Conservation (phyloP, 768 basidiomycete species). For the Cystobasidium ongulense region DNA sequence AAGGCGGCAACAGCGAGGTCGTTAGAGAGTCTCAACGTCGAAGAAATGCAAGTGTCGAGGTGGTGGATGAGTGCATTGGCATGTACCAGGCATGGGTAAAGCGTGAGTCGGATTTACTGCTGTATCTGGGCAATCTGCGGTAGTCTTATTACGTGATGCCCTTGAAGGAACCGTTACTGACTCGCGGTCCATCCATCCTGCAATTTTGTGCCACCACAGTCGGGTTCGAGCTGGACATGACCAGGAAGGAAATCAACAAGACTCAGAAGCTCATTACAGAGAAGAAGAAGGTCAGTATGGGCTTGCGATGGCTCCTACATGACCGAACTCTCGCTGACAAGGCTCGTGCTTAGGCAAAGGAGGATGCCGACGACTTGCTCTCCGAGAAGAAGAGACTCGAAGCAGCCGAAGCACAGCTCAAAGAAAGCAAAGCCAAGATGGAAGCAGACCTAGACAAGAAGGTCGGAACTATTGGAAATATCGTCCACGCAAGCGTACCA, state of each 20-base stretch:
- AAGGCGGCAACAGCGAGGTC: slow-evolving; percentile 78
- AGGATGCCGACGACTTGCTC: slow-evolving; percentile 79
- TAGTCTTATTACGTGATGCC: too few species aligned
- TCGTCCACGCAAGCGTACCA: slow-evolving; percentile 78
- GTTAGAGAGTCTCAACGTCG: slow-evolving; percentile 88
- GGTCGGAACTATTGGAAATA: slow-evolving; percentile 77
- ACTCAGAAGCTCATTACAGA: slow-evolving; percentile 88
- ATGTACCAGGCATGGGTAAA: slow-evolving; percentile 92
- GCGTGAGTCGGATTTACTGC: slow-evolving; percentile 56
- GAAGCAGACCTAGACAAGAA: slow-evolving; percentile 70
- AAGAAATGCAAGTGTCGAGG: slow-evolving; percentile 75
- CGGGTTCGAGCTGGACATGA: slow-evolving; percentile 71
- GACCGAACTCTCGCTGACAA: background rate
- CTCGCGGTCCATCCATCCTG: background rate
- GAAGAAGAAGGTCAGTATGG: slow-evolving; percentile 70
- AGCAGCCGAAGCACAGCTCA: slow-evolving; percentile 64
- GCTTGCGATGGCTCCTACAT: background rate
- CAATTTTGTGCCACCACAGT: slow-evolving; percentile 50
- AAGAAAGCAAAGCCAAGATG: slow-evolving; percentile 66
- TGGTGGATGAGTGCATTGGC: slow-evolving; percentile 87
- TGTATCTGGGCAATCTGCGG: background rate
- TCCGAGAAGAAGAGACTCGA: slow-evolving; percentile 77
- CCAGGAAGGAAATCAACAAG: slow-evolving; percentile 74
- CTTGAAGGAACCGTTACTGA: background rate
- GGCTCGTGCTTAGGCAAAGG: slow-evolving; percentile 60